Conservation (phyloP, 163 green algal species). For the Botryococcus braunii region DNA sequence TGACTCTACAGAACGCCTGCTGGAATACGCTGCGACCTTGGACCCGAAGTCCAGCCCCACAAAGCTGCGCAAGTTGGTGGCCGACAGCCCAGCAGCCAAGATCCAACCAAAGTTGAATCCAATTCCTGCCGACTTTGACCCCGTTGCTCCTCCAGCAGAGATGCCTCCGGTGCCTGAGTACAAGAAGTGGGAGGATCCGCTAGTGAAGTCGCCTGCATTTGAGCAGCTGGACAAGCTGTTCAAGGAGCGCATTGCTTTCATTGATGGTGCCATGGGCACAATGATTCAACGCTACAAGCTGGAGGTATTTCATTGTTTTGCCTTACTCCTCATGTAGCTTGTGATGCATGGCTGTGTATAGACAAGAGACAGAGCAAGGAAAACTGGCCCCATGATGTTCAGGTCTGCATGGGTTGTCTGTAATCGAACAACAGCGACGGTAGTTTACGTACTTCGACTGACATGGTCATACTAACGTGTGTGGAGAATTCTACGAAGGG, state of each 20-base stretch:
- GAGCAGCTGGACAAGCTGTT: conserved; percentile 47
- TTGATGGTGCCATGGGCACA: conserved; percentile 96
- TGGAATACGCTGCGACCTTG: conserved; percentile 73
- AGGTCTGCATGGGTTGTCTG: no score
- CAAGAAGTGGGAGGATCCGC: conserved; percentile 36
- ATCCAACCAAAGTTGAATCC: neutral
- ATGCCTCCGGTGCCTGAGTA: conserved; percentile 46
- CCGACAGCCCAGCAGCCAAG: neutral
- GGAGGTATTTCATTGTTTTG: no score
- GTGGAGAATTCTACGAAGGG: no score
- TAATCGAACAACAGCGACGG: no score
- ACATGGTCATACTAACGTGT: no score
- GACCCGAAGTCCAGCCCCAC: conserved; percentile 66
- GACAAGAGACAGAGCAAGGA: no score
- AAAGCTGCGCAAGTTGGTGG: conserved; percentile 50
- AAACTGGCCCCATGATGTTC: no score
- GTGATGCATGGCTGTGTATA: no score
- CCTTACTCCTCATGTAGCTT: no score
- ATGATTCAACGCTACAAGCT: conserved; percentile 82
- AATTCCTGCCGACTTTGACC: neutral
- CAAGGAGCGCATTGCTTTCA: conserved; percentile 82
- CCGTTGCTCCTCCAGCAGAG: neutral
- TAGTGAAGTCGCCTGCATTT: conserved; percentile 27
- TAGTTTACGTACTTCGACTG: no score
- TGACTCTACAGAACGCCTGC: conserved; percentile 75